phyloP scores from a whole-genome alignment of 495 filamentous ascomycete species.

The Corynascus novoguineensis region DNA sequence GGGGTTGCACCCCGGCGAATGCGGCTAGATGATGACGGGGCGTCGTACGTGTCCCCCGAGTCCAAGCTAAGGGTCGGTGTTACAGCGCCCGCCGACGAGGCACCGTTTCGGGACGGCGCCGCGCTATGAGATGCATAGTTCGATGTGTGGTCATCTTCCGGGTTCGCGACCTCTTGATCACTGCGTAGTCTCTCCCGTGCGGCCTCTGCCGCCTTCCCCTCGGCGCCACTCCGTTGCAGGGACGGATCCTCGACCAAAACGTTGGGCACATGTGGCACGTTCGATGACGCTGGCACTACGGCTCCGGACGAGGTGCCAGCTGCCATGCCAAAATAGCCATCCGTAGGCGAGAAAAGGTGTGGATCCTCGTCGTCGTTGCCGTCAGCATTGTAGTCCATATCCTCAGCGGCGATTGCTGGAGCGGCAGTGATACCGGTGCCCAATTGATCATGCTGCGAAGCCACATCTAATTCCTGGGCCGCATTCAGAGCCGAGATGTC shows the following conservation, averaged over 20 bases:
- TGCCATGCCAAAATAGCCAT: conserved; percentile 36
- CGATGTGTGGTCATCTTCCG: neutral
- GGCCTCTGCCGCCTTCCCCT: conserved; percentile 40
- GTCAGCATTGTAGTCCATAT: conserved; percentile 1
- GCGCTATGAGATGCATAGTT: conserved; percentile 5
- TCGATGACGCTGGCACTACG: conserved; percentile 23
- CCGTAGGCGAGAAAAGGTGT: conserved; percentile 36
- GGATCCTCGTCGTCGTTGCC: conserved; percentile 23
- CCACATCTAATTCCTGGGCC: neutral
- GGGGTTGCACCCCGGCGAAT: conserved; percentile 18
- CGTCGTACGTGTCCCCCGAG: conserved; percentile 22
- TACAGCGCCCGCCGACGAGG: neutral
- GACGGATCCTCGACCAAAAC: conserved; percentile 40
- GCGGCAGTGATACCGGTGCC: neutral
- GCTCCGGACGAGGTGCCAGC: neutral
- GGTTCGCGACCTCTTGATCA: neutral
- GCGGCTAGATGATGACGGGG: conserved; percentile 20
- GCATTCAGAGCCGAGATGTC: neutral
- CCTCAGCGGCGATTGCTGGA: neutral
- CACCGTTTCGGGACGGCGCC: conserved; percentile 3
- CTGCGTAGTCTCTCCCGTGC: conserved; percentile 27
- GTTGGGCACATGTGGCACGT: conserved; percentile 38
- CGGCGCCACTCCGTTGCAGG: conserved; percentile 28
- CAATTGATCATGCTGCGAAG: neutral
- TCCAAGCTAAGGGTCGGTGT: neutral